Evolutionary conservation across 192 early-diverging fungal species (phyloP), one percentile per base, ranked within the genome.

Genomic region (Coemansia sp.): DNA sequence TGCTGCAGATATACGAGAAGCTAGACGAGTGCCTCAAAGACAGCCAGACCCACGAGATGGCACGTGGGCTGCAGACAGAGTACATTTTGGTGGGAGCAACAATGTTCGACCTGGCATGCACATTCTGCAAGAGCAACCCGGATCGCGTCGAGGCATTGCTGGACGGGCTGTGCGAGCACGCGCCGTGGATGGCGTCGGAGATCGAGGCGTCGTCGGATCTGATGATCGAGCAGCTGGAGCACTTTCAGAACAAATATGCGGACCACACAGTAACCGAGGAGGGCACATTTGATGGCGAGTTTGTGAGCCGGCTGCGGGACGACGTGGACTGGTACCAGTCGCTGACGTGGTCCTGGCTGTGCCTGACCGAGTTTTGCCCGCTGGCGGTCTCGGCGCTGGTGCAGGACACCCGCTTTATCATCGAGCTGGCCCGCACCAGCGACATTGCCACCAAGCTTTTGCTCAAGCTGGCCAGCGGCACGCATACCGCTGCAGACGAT

Each of bases 91-190:
- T 75, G 17, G 71, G 71, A 7, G 71, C 71, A n/a, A 75, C 71
- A 30, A 44, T 85, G 38, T 74, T 85, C 64, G 83, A 85, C 34
- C 42, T 83, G 23, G 71, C 80, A 10, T 49, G 51, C 2, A 72
- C 60, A 32, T 83, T 80, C 67, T 60, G 71, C 37, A 68, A 56
- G 37, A 70, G 69, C 2, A 57, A 80, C 39, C 64, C 73, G 2
- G 64, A 64, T 14, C 57, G 66, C 34, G 55, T 79, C 14, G 56
- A 56, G 37, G 56, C 43, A 23, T 39, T 82, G 30, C 53, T 83
- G 10, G 59, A 60, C 14, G 43, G 34, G n/a, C 58, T 85, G 37
- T 73, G 74, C 30, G 53, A 73, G 45, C 36, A 62, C 37, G 69
- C 79, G 0, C 78, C 83, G 3, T 64, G 65, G 53, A 68, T 85